These are phyloP conservation scores for Penicillium ochrochloron DNA, from an alignment of 495 filamentous ascomycete genomes.

Conservation along the genomic window DNA sequence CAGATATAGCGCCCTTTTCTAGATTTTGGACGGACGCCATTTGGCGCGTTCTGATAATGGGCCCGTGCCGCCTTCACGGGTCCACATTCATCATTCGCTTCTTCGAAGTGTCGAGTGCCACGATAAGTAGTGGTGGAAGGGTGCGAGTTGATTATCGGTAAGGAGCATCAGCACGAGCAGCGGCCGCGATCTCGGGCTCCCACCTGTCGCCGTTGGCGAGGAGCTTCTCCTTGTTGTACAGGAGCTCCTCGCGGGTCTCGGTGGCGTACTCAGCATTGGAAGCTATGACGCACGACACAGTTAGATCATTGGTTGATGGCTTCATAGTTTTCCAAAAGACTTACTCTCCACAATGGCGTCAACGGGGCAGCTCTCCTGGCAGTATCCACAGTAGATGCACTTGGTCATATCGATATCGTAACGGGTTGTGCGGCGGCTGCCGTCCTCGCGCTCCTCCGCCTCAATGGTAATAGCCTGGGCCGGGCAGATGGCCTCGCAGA, in stretches of 20 bases:
- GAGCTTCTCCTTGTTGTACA: constrained; percentile 99
- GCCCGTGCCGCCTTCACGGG: constrained; percentile 17
- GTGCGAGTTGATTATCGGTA: constrained; percentile 67
- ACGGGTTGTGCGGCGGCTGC: constrained; percentile 88
- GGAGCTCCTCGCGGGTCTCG: constrained; percentile 92
- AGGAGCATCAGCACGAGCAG: constrained; percentile 83
- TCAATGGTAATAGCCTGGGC: constrained; percentile 98
- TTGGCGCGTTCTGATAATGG: constrained; percentile 20
- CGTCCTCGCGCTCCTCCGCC: constrained; percentile 95
- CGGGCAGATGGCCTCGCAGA: constrained; percentile 98
- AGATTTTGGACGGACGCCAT: constrained; percentile 28
- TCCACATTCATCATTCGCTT: constrained; percentile 15
- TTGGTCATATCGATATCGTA: constrained; percentile 99
- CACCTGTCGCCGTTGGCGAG: constrained; percentile 93
- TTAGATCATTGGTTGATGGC: constrained; percentile 24
- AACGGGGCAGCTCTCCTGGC: constrained; percentile 98
- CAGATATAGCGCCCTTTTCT: constrained; percentile 23
- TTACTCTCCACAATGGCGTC: constrained; percentile 94
- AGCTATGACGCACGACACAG: constrained; percentile 39
- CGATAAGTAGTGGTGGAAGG: not conserved
- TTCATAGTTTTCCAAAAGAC: constrained; percentile 22
- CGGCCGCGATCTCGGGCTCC: constrained; percentile 95
- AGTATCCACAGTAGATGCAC: constrained; percentile 99
- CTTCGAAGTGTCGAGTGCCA: not conserved
- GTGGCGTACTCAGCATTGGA: constrained; percentile 98